phyloP scores from a whole-genome alignment of 1,284 basidiomycete species.

The Ceratobasidium sp. region DNA sequence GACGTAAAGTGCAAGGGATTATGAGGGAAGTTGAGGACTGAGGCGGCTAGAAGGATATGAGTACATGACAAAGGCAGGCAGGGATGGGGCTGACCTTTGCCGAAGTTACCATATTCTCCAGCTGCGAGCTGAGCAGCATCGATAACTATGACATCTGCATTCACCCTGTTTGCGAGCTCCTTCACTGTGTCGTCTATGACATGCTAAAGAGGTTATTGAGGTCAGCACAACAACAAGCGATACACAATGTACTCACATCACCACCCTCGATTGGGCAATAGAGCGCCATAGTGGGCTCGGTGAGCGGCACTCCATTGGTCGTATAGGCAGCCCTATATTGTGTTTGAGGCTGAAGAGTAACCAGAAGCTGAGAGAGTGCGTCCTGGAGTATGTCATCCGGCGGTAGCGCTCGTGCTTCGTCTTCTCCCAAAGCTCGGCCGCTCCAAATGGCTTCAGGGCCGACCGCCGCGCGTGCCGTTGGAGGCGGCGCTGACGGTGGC shows the following conservation, averaged over 20 bases:
- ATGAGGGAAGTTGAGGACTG: conserved; percentile 69
- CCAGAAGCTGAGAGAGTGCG: conserved; percentile 74
- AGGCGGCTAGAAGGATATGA: conserved; percentile 61
- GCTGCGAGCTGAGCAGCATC: conserved; percentile 84
- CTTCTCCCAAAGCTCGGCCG: conserved; percentile 3
- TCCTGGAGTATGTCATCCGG: conserved; percentile 73
- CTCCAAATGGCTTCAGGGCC: conserved; percentile 25
- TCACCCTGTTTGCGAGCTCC: conserved; percentile 75
- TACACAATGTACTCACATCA: conserved; percentile 52
- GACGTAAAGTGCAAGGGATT: conserved; percentile 76
- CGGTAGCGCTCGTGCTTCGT: conserved; percentile 53
- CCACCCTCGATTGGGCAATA: conserved; percentile 90
- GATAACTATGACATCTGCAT: conserved; percentile 81
- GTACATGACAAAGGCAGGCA: conserved; percentile 10
- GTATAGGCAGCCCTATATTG: conserved; percentile 76
- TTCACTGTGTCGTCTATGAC: conserved; percentile 80
- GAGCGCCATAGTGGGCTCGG: conserved; percentile 80
- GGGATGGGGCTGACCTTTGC: conserved; percentile 64
- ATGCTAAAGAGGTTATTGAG: conserved; percentile 52
- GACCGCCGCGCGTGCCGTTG: conserved; percentile 8
- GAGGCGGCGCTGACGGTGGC: conserved; percentile 16
- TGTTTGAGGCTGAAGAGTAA: conserved; percentile 79
- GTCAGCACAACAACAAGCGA: conserved; percentile 4
- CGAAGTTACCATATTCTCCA: conserved; percentile 80
- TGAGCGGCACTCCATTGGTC: conserved; percentile 58